phyloP scores from a whole-genome alignment of 2,329 filamentous ascomycete species.

The Exophiala sp. region DNA sequence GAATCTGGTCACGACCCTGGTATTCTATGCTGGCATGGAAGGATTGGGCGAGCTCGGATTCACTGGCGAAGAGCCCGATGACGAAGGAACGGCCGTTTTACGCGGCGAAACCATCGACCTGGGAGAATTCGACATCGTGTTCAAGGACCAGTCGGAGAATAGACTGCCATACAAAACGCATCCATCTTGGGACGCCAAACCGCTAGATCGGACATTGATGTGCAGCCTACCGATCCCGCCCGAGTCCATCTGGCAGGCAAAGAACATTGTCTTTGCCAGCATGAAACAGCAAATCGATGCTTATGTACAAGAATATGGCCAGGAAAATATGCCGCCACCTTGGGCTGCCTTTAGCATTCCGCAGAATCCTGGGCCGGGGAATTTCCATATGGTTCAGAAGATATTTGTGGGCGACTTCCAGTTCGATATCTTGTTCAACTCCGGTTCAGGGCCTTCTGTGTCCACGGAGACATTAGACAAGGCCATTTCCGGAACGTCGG shows the following conservation, averaged over 20 bases:
- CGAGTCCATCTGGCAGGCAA: conserved; percentile 76
- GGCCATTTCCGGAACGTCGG: conserved; percentile 60
- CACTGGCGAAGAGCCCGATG: conserved; percentile 49
- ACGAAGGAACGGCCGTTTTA: conserved; percentile 59
- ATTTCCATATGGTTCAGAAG: conserved; percentile 84
- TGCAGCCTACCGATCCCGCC: conserved; percentile 61
- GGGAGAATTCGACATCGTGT: conserved; percentile 70
- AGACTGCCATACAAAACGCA: conserved; percentile 58
- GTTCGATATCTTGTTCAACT: conserved; percentile 89
- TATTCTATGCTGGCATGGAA: conserved; percentile 80
- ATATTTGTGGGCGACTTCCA: conserved; percentile 83
- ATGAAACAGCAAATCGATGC: conserved; percentile 59
- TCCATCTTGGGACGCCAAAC: conserved; percentile 60
- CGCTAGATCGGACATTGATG: conserved; percentile 69
- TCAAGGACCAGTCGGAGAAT: conserved; percentile 64
- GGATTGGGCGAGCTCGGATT: conserved; percentile 63
- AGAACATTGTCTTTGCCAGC: conserved; percentile 59
- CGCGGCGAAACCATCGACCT: conserved; percentile 64
- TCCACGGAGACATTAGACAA: conserved; percentile 61
- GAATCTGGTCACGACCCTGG: conserved; percentile 66
- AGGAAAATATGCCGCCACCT: conserved; percentile 68
- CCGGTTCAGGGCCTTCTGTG: conserved; percentile 57
- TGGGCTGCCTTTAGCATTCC: conserved; percentile 76
- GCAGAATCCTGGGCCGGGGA: conserved; percentile 64
- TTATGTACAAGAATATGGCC: conserved; percentile 53